A percentile compares a stretch with the other conserved stretches of the same genome.
These are phyloP conservation scores for Elsinoe arachidis DNA, from an alignment of 2,329 filamentous ascomycete genomes.

Conservation along the genomic window DNA sequence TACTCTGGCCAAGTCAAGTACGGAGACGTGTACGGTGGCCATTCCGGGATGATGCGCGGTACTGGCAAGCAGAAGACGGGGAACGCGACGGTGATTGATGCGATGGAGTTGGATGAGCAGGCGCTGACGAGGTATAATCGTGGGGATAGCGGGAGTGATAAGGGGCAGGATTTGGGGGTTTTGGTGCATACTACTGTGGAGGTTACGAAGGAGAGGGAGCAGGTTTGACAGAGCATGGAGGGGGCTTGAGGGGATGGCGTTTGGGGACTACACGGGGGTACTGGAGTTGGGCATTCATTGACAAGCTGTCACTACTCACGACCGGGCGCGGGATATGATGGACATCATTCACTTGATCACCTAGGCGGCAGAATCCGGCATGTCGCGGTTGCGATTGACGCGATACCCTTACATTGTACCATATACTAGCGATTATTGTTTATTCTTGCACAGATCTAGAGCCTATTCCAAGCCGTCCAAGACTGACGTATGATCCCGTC, in stretches of 20 bases:
- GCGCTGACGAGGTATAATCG: neutral
- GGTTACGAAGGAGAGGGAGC: conserved; percentile 10
- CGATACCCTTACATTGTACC: conserved; percentile 2
- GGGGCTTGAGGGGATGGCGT: too few relatives aligned
- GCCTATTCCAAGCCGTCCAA: neutral
- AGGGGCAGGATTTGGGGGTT: neutral
- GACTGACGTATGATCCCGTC: neutral
- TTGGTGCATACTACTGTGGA: conserved; percentile 10
- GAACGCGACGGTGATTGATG: conserved; percentile 9
- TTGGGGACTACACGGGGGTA: too few relatives aligned
- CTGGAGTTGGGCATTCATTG: neutral
- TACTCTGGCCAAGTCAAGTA: conserved; percentile 9
- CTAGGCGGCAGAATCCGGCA: neutral
- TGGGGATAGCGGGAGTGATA: neutral
- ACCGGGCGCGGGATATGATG: neutral
- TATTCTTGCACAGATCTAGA: neutral
- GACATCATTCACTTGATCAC: neutral
- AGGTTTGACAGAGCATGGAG: neutral
- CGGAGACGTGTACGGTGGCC: conserved; percentile 1
- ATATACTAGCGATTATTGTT: neutral
- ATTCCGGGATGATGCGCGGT: conserved; percentile 1
- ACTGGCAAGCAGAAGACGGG: conserved; percentile 7
- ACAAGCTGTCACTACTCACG: neutral
- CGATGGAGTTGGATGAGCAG: conserved; percentile 9
- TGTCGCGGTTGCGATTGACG: neutral